Evolutionary conservation across 2,329 filamentous ascomycete species (phyloP), one percentile per base, ranked within the genome.

Genomic region (Trichophaea hybrida): DNA sequence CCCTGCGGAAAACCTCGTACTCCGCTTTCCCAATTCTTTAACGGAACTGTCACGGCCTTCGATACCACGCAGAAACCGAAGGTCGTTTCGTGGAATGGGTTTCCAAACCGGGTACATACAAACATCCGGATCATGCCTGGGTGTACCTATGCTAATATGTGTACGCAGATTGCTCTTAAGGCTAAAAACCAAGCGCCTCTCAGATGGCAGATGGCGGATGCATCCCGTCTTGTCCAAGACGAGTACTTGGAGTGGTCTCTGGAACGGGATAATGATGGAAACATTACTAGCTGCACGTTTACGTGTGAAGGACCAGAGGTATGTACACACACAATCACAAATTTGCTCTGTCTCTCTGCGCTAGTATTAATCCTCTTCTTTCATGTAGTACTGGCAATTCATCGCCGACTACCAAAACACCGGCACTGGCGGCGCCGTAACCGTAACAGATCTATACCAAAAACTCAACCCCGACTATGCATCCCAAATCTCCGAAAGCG

Each of bases 261-360:
- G 24, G 5, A 5, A 6, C 44, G 56, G 12, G 32, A 53, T 15
- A 31, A 8, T 7, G 38, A 54, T 24, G 44, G 17, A 7, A 37
- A 58, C 17, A 35, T 58, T 4, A 38, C 1, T 1, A 59, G 5
- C 34, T 35, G 54, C 15, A 59, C 46, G 12, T 62, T 52, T 37
- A 63, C 59, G 5, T 63, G 59, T 31, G 61, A 63, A 15, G 59
- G 59, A 24, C 55, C 58, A 24, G 59, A 61, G 48, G 59, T 61
- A 53, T 17, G 24, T 24, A 24, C 24, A 24, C 24, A 24, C 24
- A 24, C 24, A 24, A 24, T 24, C 24, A 24, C 24, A 24, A 1
- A 3, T 57, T 61, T 24, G 1, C 24, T 13, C 12, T 35, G 2
- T 33, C 34, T 33, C 33, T 17, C 15, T 13, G 8, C 13, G 32